Conservation (phyloP, 768 basidiomycete species). For the Clitopilus passeckerianus region DNA sequence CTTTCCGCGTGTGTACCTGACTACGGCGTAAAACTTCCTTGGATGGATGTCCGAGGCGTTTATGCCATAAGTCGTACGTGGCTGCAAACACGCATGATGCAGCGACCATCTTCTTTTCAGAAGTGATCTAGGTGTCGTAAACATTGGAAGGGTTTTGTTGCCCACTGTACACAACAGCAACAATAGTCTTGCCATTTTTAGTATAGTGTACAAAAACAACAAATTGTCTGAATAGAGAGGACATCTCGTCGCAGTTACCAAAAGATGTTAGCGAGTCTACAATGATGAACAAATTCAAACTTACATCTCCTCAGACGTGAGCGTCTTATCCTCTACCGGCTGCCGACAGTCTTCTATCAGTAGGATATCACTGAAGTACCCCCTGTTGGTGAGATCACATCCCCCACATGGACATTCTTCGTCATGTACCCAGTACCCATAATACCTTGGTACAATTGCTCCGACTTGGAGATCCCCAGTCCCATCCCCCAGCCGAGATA, state of each 20-base stretch:
- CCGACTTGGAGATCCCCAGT: neutral
- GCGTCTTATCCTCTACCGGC: neutral
- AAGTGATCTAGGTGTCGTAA: no score
- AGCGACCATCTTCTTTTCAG: no score
- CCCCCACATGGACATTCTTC: neutral
- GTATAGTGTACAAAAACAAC: no score
- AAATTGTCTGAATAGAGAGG: neutral
- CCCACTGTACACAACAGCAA: no score
- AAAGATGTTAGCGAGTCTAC: neutral
- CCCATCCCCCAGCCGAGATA: no score
- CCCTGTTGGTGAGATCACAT: neutral
- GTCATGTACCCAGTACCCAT: constrained; percentile 1
- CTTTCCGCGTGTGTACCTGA: no score
- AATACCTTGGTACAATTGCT: neutral
- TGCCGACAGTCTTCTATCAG: neutral
- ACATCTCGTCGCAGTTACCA: neutral
- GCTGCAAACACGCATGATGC: no score
- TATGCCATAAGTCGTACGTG: no score
- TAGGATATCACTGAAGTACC: constrained; percentile 1
- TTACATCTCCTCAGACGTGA: neutral
- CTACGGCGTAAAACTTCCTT: no score
- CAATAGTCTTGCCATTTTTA: no score
- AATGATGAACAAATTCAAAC: neutral
- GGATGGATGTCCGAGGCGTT: no score
- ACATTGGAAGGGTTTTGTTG: no score